Evolutionary conservation across 495 filamentous ascomycete genomes (phyloP).

Genomic region (Platismatia glauca): DNA sequence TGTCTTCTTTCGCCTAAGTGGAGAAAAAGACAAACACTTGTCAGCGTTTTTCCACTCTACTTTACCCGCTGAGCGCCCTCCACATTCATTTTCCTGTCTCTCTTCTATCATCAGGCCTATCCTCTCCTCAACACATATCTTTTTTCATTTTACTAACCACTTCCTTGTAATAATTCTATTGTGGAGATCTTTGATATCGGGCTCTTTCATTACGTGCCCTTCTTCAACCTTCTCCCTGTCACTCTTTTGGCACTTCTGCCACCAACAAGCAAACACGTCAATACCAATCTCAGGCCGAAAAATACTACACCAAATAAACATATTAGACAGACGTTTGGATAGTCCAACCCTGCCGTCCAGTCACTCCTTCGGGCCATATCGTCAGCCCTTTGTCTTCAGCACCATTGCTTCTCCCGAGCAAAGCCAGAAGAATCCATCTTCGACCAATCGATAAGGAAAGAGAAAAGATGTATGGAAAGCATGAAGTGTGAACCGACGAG

Average conservation of each 20-base stretch:
- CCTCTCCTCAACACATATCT: slow-evolving; percentile 16
- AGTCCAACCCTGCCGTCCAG: slow-evolving; percentile 30
- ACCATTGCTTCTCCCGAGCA: background rate
- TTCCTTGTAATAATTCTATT: slow-evolving; percentile 27
- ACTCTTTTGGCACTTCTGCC: slow-evolving; percentile 23
- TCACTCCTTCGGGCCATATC: slow-evolving; percentile 27
- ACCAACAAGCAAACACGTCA: background rate
- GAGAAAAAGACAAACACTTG: slow-evolving; percentile 8
- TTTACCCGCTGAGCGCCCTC: slow-evolving; percentile 27
- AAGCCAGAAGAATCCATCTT: background rate
- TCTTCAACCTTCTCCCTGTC: slow-evolving; percentile 17
- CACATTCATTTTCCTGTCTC: slow-evolving; percentile 25
- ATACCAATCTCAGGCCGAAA: background rate
- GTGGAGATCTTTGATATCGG: slow-evolving; percentile 22
- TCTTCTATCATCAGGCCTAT: slow-evolving; percentile 22
- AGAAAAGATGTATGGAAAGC: slow-evolving; percentile 6
- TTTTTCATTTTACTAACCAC: slow-evolving; percentile 26
- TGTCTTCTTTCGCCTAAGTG: slow-evolving; percentile 21
- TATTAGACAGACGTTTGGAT: slow-evolving; percentile 33
- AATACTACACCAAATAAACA: background rate
- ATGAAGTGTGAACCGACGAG: background rate
- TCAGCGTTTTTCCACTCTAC: slow-evolving; percentile 19
- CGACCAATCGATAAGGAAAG: background rate
- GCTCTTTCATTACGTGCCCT: slow-evolving; percentile 22
- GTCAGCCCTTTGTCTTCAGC: slow-evolving; percentile 9